These are phyloP conservation scores for Neofusicoccum sp. DNA, from an alignment of 2,329 filamentous ascomycete genomes.

Conservation along the genomic window DNA sequence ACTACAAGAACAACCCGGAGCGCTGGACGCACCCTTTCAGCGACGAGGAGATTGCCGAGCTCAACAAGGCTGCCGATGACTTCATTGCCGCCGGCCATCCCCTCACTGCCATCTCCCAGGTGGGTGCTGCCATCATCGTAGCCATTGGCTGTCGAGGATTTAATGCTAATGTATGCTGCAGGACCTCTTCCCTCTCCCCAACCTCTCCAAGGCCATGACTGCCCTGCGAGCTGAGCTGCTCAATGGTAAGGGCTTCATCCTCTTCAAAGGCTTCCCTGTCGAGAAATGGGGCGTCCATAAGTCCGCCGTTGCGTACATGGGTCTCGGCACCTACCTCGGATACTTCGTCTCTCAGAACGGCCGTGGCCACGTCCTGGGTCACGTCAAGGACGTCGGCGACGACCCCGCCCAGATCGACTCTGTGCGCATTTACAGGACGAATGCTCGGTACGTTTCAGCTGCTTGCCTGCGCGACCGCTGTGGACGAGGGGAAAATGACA, in stretches of 20 bases:
- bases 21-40: slow-evolving; percentile 73
- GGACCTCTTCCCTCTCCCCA: slow-evolving; percentile 61
- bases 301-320: slow-evolving; percentile 86
- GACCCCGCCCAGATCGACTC: slow-evolving; percentile 78
- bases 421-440: slow-evolving; percentile 87
- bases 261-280: slow-evolving; percentile 84
- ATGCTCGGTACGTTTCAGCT: slow-evolving; percentile 55
- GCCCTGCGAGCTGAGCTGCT: slow-evolving; percentile 65
- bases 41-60: slow-evolving; percentile 63
- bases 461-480: not conserved
- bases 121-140: slow-evolving; percentile 22
- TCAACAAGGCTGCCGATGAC: slow-evolving; percentile 64
- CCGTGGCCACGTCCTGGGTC: slow-evolving; percentile 79
- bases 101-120: slow-evolving; percentile 68
- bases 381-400: slow-evolving; percentile 85
- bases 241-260: slow-evolving; percentile 83
- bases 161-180: slow-evolving; percentile 22
- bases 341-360: slow-evolving; percentile 88
- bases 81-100: slow-evolving; percentile 66
- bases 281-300: slow-evolving; percentile 73
- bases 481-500: not conserved
- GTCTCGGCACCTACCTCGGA: slow-evolving; percentile 76
- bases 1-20: slow-evolving; percentile 62
- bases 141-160: too few relatives aligned
- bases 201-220: slow-evolving; percentile 53